Percentiles rank a stretch among this genome's conserved stretches.
Conservation (phyloP, 495 filamentous ascomycete species). For the Hypoxylon cercidicola region DNA sequence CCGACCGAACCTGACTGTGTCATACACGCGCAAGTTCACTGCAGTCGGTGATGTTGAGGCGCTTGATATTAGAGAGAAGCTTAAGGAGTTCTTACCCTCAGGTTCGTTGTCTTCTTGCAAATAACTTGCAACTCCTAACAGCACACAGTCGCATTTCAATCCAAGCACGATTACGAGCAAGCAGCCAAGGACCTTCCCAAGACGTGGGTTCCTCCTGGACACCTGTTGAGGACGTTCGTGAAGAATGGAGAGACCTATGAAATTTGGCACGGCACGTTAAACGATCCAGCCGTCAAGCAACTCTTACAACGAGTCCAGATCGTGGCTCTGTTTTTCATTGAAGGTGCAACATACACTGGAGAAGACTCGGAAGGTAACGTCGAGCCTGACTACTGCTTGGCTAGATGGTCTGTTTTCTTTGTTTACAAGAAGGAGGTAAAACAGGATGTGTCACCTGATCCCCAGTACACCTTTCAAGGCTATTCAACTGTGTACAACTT, state of each 20-base stretch:
- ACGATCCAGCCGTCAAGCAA: constrained; percentile 66
- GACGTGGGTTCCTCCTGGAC: constrained; percentile 69
- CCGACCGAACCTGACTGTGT: constrained; percentile 75
- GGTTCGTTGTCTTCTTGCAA: constrained; percentile 55
- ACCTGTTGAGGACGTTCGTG: constrained; percentile 54
- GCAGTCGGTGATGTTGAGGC: constrained; percentile 75
- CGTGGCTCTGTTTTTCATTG: constrained; percentile 87
- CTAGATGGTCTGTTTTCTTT: constrained; percentile 91
- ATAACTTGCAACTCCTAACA: constrained; percentile 29
- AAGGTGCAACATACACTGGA: constrained; percentile 80
- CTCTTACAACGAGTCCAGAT: constrained; percentile 83
- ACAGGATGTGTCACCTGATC: too few relatives aligned
- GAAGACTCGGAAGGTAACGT: constrained; percentile 72
- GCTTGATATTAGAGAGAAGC: constrained; percentile 69
- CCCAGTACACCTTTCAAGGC: constrained; percentile 79
- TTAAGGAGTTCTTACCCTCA: constrained; percentile 75
- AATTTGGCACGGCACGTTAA: constrained; percentile 63
- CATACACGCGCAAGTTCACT: constrained; percentile 78
- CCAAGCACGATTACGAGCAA: constrained; percentile 66
- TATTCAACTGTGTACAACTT: constrained; percentile 93
- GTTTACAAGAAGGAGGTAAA: constrained; percentile 71
- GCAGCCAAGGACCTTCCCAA: constrained; percentile 64
- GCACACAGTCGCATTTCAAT: constrained; percentile 69
- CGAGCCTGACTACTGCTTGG: constrained; percentile 75
- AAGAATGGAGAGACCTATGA: constrained; percentile 55